phyloP scores from a whole-genome alignment of 75 land plant genomes.

The Pinus albicaulis region DNA sequence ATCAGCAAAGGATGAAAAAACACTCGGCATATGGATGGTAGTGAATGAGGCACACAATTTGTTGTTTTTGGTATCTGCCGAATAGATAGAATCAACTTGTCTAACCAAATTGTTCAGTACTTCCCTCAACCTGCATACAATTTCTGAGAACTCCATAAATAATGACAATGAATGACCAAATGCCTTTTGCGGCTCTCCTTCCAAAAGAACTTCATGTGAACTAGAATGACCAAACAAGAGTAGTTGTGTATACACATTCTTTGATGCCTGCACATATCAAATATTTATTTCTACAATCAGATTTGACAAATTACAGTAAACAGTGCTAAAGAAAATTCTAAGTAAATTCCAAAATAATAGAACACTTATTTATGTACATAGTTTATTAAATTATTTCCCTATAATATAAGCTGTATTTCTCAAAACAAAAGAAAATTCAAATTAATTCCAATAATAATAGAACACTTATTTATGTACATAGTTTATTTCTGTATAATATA shows the following conservation, averaged over 20 bases:
- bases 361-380: not conserved
- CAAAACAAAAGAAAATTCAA: not conserved
- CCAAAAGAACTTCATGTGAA: conserved; percentile 27
- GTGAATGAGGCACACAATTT: conserved; percentile 16
- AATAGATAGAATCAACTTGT: conserved; percentile 35
- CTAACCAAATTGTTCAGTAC: conserved; percentile 36
- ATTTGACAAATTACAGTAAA: not conserved
- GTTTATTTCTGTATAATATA: no score
- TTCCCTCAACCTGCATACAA: conserved; percentile 20
- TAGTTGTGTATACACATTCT: conserved; percentile 22
- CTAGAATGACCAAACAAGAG: conserved; percentile 32
- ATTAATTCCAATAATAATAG: not conserved
- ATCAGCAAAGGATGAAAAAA: conserved; percentile 28
- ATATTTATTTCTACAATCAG: not conserved
- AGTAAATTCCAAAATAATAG: not conserved
- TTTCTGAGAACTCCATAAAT: conserved; percentile 28
- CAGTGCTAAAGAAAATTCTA: not conserved
- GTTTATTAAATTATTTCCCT: no score
- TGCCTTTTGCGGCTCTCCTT: conserved; percentile 46
- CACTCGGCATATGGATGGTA: conserved; percentile 25
- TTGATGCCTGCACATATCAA: conserved; percentile 18
- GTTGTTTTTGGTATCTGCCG: conserved; percentile 17
- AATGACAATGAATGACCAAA: conserved; percentile 29
- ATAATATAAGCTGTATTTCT: no score
- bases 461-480: not conserved